phyloP scores from a whole-genome alignment of 2,329 filamentous ascomycete genomes.

The Alternaria ventricosa region DNA sequence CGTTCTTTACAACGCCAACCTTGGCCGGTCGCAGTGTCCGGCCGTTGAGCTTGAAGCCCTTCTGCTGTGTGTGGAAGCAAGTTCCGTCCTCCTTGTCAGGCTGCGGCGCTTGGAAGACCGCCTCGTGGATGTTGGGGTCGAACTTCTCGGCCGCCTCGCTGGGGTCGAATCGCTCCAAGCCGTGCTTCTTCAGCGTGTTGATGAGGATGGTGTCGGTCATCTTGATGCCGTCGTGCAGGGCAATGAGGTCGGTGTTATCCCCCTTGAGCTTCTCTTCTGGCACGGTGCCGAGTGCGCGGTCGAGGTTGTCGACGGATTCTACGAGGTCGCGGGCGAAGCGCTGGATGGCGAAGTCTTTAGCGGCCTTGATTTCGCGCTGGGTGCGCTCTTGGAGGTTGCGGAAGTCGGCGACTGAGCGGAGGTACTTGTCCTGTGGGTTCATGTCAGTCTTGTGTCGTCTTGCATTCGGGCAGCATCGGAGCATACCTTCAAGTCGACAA shows the following conservation, averaged over 20 bases:
- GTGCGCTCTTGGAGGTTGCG: slow-evolving; percentile 97
- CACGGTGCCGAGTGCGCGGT: slow-evolving; percentile 85
- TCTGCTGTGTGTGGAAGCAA: slow-evolving; percentile 92
- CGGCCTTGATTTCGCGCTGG: slow-evolving; percentile 83
- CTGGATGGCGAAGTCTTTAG: slow-evolving; percentile 92
- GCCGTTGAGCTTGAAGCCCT: slow-evolving; percentile 94
- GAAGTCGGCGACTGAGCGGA: slow-evolving; percentile 94
- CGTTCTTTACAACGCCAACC: slow-evolving; percentile 94
- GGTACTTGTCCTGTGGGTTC: slow-evolving; percentile 79
- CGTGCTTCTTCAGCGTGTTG: slow-evolving; percentile 89
- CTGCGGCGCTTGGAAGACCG: slow-evolving; percentile 90
- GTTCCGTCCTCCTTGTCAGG: slow-evolving; percentile 87
- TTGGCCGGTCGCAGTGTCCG: slow-evolving; percentile 89
- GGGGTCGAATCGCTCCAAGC: slow-evolving; percentile 87
- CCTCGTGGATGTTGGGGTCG: slow-evolving; percentile 96
- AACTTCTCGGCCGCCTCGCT: slow-evolving; percentile 77
- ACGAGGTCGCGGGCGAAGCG: slow-evolving; percentile 93
- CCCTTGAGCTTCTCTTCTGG: slow-evolving; percentile 73
- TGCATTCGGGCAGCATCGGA: neutral
- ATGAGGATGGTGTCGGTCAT: slow-evolving; percentile 94
- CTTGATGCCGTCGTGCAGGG: slow-evolving; percentile 86
- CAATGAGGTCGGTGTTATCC: slow-evolving; percentile 74
- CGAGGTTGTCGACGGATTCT: slow-evolving; percentile 95
- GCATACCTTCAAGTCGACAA: slow-evolving; percentile 82
- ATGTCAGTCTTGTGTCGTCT: neutral